Evolutionary conservation across 2,329 filamentous ascomycete species (phyloP).

Genomic region (Esteya vermicola): DNA sequence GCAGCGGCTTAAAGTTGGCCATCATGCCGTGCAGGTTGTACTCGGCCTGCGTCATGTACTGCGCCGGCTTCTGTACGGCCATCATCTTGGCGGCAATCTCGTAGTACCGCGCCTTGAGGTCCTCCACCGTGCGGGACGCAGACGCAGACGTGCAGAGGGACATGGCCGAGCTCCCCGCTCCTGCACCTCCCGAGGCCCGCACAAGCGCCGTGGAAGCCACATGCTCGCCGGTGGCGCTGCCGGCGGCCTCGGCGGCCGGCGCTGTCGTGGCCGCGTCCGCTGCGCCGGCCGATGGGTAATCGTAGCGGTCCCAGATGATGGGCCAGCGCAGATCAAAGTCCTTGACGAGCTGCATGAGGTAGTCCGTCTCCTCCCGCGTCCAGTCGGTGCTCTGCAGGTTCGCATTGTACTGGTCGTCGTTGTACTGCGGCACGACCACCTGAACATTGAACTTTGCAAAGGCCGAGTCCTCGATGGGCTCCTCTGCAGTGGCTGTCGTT

Average conservation of each 20-base stretch:
- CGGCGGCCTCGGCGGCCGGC: slow-evolving; percentile 7
- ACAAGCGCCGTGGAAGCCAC: slow-evolving; percentile 32
- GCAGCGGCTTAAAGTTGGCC: slow-evolving; percentile 68
- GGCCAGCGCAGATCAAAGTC: slow-evolving; percentile 86
- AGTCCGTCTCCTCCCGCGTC: slow-evolving; percentile 89
- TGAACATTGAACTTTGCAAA: slow-evolving; percentile 86
- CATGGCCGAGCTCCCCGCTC: no score
- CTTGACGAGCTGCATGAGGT: slow-evolving; percentile 59
- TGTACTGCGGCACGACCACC: slow-evolving; percentile 67
- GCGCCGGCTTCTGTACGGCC: slow-evolving; percentile 62
- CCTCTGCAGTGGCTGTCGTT: slow-evolving; percentile 5
- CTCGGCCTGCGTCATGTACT: slow-evolving; percentile 78
- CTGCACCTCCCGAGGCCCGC: slow-evolving; percentile 30
- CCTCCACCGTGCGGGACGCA: slow-evolving; percentile 57
- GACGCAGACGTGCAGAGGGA: no score
- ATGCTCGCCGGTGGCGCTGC: slow-evolving; percentile 6
- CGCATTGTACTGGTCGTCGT: slow-evolving; percentile 70
- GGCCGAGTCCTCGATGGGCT: slow-evolving; percentile 36
- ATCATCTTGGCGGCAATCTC: slow-evolving; percentile 72
- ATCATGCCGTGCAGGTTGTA: slow-evolving; percentile 74
- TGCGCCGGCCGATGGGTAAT: slow-evolving; percentile 42
- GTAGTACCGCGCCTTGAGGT: slow-evolving; percentile 86
- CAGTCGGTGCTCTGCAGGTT: slow-evolving; percentile 64
- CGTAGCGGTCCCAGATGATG: slow-evolving; percentile 84
- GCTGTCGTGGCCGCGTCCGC: slow-evolving; percentile 28